phyloP scores from a whole-genome alignment of 768 basidiomycete genomes.

The Polyporus arcularius region DNA sequence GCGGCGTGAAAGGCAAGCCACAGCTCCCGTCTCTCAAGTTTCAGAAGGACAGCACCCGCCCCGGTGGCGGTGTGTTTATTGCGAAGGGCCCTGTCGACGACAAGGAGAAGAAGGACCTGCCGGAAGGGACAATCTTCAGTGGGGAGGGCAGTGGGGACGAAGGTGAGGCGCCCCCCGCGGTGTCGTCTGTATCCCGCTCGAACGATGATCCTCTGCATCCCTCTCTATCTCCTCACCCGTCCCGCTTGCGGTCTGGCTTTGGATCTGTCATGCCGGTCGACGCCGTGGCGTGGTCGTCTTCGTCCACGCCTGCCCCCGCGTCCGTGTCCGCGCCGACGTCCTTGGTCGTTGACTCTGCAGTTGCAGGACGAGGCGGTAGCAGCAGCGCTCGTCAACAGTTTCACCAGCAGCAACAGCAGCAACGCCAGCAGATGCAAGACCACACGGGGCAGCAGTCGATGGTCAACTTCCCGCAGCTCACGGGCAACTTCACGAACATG shows the following conservation, averaged over 20 bases:
- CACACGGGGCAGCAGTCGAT: constrained; percentile 28
- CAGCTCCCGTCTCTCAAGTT: constrained; percentile 60
- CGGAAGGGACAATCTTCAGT: constrained; percentile 56
- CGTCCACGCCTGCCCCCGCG: background rate
- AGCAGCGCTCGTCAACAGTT: background rate
- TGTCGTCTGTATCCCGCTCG: constrained; percentile 15
- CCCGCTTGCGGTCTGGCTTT: constrained; percentile 6
- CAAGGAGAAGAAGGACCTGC: constrained; percentile 40
- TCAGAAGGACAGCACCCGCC: constrained; percentile 75
- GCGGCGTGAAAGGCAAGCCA: constrained; percentile 59
- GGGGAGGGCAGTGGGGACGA: constrained; percentile 40
- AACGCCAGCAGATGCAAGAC: constrained; percentile 12
- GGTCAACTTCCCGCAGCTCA: constrained; percentile 55
- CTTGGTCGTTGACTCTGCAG: constrained; percentile 3
- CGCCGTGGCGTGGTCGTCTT: constrained; percentile 7
- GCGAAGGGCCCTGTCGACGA: constrained; percentile 42
- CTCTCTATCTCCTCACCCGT: constrained; percentile 13
- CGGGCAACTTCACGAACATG: constrained; percentile 53
- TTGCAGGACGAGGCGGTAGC: constrained; percentile 3
- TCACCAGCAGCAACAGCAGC: background rate
- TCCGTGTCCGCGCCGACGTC: constrained; percentile 5
- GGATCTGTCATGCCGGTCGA: constrained; percentile 8
- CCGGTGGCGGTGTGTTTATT: constrained; percentile 86
- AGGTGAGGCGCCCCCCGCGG: constrained; percentile 43
- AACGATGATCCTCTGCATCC: constrained; percentile 19